phyloP scores from a whole-genome alignment of 129 eudicot species.

The Lonicera japonica region DNA sequence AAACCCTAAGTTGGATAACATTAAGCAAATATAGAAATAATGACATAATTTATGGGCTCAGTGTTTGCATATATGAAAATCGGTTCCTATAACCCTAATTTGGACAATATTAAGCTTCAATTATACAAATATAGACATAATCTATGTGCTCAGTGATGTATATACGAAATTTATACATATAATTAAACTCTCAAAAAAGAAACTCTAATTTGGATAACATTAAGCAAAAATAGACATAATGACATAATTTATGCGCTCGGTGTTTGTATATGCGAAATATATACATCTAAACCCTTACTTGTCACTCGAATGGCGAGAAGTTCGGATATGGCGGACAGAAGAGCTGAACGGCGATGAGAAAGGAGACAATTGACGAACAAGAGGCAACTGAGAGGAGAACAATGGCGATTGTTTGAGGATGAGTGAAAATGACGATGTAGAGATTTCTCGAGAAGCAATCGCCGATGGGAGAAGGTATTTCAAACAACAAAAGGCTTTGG shows the following conservation, averaged over 20 bases:
- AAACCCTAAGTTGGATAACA: background rate
- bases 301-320: slow-evolving; percentile 40
- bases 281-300: slow-evolving; percentile 8
- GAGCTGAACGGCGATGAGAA: slow-evolving; percentile 13
- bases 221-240: too few species aligned
- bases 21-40: background rate
- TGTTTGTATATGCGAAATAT: too few species aligned
- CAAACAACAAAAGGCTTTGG: slow-evolving; percentile 12
- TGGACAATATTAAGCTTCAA: too few species aligned
- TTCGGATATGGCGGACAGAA: slow-evolving; percentile 44
- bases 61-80: too few species aligned
- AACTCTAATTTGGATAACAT: too few species aligned
- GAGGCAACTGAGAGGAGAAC: slow-evolving; percentile 9
- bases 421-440: slow-evolving; percentile 20
- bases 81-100: too few species aligned
- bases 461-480: slow-evolving; percentile 8
- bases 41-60: too few species aligned
- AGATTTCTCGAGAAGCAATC: slow-evolving; percentile 6
- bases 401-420: slow-evolving; percentile 20
- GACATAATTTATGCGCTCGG: too few species aligned
- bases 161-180: too few species aligned
- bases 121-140: too few species aligned
- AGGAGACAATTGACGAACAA: background rate
- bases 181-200: too few species aligned
- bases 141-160: too few species aligned